phyloP scores from a whole-genome alignment of 2,329 filamentous ascomycete genomes.

The Diaporthe sp. region DNA sequence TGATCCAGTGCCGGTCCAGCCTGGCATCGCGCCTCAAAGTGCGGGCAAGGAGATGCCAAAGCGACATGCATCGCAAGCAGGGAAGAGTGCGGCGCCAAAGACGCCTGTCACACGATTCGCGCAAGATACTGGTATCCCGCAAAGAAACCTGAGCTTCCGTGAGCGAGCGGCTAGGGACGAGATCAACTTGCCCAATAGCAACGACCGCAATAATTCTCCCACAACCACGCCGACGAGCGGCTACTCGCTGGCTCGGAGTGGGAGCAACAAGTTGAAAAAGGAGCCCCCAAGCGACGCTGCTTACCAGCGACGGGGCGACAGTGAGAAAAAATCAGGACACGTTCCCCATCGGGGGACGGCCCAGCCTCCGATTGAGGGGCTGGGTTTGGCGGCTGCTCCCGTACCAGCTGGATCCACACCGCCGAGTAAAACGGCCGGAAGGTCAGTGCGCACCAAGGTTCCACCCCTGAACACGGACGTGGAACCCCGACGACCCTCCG shows the following conservation, averaged over 20 bases:
- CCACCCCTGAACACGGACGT: constrained; percentile 37
- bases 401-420: constrained; percentile 32
- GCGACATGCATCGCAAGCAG: constrained; percentile 47
- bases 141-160: constrained; percentile 72
- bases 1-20: constrained; percentile 47
- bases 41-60: constrained; percentile 45
- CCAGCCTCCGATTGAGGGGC: constrained; percentile 17
- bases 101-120: constrained; percentile 46
- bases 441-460: constrained; percentile 40
- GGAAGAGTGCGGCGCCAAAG: constrained; percentile 46
- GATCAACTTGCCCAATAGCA: constrained; percentile 51
- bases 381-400: constrained; percentile 37
- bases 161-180: constrained; percentile 67
- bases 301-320: constrained; percentile 59
- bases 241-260: constrained; percentile 60
- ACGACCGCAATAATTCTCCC: constrained; percentile 46
- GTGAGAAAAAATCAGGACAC: constrained; percentile 53
- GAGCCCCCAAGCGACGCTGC: constrained; percentile 68
- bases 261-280: constrained; percentile 73
- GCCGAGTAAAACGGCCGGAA: constrained; percentile 34
- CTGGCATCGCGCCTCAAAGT: constrained; percentile 46
- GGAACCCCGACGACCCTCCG: constrained; percentile 27
- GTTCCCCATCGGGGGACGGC: constrained; percentile 16
- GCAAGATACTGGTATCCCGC: constrained; percentile 56
- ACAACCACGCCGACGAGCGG: constrained; percentile 50